These are phyloP conservation scores for Cyclaneusma minus DNA, from an alignment of 2,329 filamentous ascomycete genomes.

Conservation along the genomic window DNA sequence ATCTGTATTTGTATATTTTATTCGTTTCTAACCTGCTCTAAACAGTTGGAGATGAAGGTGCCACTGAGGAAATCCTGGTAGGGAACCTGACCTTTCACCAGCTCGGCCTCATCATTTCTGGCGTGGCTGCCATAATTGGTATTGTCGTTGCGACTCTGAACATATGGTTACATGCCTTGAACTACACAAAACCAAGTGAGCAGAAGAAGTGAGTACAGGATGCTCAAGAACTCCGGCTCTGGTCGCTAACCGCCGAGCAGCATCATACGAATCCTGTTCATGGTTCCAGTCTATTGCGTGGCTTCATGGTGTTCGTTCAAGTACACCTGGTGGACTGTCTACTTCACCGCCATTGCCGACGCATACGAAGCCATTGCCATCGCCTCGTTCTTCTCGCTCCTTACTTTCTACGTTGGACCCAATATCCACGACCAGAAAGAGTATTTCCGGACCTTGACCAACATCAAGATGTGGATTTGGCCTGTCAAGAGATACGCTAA, in stretches of 20 bases:
- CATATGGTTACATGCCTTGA: conserved; percentile 41
- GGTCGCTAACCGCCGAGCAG: conserved; percentile 22
- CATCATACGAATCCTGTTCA: conserved; percentile 77
- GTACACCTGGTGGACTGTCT: conserved; percentile 64
- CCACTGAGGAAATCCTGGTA: conserved; percentile 28
- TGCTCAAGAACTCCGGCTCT: neutral
- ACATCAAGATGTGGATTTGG: conserved; percentile 58
- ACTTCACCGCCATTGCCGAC: conserved; percentile 67
- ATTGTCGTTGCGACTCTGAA: conserved; percentile 46
- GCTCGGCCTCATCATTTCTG: conserved; percentile 31
- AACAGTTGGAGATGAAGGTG: no score
- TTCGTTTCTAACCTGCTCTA: no score
- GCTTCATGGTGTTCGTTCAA: conserved; percentile 59
- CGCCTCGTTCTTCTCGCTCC: conserved; percentile 68
- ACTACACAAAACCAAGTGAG: conserved; percentile 45
- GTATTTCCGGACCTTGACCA: conserved; percentile 56
- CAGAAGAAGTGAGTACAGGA: conserved; percentile 34
- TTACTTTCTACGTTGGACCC: conserved; percentile 69
- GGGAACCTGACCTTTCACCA: conserved; percentile 37
- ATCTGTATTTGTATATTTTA: no score
- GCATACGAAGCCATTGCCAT: conserved; percentile 87
- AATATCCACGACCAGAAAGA: conserved; percentile 68
- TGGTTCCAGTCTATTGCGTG: conserved; percentile 69
- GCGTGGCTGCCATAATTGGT: conserved; percentile 31
- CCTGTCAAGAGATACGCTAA: conserved; percentile 56